These are phyloP conservation scores for Fusarium nelsonii DNA, from an alignment of 2,329 filamentous ascomycete genomes.

Conservation along the genomic window DNA sequence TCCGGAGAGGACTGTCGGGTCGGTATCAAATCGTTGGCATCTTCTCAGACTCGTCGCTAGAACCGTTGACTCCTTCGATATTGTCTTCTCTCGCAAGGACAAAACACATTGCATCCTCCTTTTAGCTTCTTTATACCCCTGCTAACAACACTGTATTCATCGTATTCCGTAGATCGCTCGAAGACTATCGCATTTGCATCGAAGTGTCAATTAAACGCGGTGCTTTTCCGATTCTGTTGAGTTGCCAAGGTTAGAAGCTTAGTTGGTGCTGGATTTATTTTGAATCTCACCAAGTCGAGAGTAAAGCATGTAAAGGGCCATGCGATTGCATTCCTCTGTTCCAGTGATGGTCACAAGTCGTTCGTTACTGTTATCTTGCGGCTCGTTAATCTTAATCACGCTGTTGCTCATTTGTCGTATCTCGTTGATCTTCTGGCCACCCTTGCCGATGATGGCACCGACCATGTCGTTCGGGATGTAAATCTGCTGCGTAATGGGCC, in stretches of 20 bases:
- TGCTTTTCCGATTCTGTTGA: conserved; percentile 61
- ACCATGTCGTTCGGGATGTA: conserved; percentile 99
- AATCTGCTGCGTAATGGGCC: conserved; percentile 94
- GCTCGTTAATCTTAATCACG: conserved; percentile 99
- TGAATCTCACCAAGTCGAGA: conserved; percentile 84
- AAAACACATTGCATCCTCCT: conserved; percentile 38
- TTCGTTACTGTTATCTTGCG: conserved; percentile 98
- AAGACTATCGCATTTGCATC: conserved; percentile 31
- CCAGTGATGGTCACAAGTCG: conserved; percentile 96
- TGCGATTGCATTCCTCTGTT: conserved; percentile 98
- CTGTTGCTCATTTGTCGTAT: conserved; percentile 96
- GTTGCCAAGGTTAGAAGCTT: conserved; percentile 47
- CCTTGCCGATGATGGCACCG: conserved; percentile 98
- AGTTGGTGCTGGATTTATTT: conserved; percentile 42
- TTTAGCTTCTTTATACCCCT: conserved; percentile 36
- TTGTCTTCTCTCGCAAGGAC: conserved; percentile 10
- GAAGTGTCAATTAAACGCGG: conserved; percentile 52
- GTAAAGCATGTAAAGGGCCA: conserved; percentile 99
- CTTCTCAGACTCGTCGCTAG: conserved; percentile 16
- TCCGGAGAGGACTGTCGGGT: conserved; percentile 2
- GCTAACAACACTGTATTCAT: conserved; percentile 20
- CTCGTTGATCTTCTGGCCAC: conserved; percentile 98
- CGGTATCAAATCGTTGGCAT: background rate
- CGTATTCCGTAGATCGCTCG: conserved; percentile 20
- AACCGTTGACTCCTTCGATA: conserved; percentile 3